Evolutionary conservation across 129 eudicot genomes (phyloP).

Genomic region (Kitagawia praeruptora): DNA sequence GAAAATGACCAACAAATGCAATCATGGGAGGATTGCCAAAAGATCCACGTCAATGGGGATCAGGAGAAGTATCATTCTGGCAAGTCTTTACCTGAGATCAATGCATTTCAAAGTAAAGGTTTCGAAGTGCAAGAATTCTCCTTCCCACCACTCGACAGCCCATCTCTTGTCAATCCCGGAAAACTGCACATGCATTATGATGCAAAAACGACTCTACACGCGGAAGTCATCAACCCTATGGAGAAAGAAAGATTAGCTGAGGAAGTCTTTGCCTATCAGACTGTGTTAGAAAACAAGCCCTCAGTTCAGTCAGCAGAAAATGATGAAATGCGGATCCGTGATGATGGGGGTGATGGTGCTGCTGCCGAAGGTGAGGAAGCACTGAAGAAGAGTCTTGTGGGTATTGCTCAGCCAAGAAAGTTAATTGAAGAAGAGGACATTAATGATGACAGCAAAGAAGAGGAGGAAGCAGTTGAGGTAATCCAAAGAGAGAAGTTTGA

Average conservation of each 20-base stretch:
- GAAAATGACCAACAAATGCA: slow-evolving; percentile 6
- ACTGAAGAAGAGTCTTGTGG: not conserved
- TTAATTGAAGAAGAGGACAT: slow-evolving; percentile 1
- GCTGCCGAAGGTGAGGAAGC: slow-evolving; percentile 10
- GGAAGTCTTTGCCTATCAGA: slow-evolving; percentile 7
- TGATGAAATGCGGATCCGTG: not conserved
- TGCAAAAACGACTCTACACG: not conserved
- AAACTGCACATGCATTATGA: not conserved
- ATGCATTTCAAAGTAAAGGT: not conserved
- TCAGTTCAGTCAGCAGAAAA: not conserved
- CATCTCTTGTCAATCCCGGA: not conserved
- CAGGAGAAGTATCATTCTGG: slow-evolving; percentile 4
- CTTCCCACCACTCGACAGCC: not conserved
- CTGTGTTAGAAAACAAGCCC: slow-evolving; percentile 9
- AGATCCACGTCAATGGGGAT: not conserved
- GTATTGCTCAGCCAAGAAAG: not conserved
- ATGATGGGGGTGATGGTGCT: not conserved
- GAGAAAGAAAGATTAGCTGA: slow-evolving; percentile 5
- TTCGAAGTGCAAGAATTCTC: not conserved
- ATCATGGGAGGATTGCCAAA: not conserved
- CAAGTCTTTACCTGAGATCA: not conserved
- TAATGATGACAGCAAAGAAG: slow-evolving; percentile 16
- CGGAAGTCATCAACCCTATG: slow-evolving; percentile 1
- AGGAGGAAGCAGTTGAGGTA: slow-evolving; percentile 17
- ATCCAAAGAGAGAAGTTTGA: slow-evolving; percentile 9